These are phyloP conservation scores for Guyanaporus albipodus DNA, from an alignment of 768 basidiomycete species.

Conservation along the genomic window DNA sequence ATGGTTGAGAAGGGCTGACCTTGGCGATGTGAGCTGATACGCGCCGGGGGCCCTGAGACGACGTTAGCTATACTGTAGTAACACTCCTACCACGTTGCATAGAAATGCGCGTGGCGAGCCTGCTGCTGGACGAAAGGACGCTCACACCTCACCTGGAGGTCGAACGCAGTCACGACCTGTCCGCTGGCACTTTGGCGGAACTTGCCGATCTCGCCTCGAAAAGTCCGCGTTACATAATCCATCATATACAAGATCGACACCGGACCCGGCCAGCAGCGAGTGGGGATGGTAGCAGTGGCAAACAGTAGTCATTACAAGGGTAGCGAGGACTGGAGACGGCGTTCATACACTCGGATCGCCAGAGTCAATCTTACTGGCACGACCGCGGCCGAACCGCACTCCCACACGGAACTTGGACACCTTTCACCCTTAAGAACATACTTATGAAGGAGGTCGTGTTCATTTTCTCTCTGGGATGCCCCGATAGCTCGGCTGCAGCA, in stretches of 20 bases:
- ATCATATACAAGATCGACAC: slow-evolving; percentile 22
- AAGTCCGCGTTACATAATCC: slow-evolving; percentile 20
- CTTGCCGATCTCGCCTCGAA: slow-evolving; percentile 11
- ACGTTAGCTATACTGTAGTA: too few species aligned
- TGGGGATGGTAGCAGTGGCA: slow-evolving; percentile 5
- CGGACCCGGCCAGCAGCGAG: background rate
- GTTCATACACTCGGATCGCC: too few species aligned
- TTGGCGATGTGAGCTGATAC: slow-evolving; percentile 26
- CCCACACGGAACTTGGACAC: too few species aligned
- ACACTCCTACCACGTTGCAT: slow-evolving; percentile 21
- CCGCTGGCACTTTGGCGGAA: slow-evolving; percentile 16
- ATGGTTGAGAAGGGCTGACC: slow-evolving; percentile 16
- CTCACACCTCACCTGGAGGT: too few species aligned
- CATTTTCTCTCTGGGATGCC: too few species aligned
- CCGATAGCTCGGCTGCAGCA: too few species aligned
- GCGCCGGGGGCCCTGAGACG: slow-evolving; percentile 24
- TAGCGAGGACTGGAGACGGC: too few species aligned
- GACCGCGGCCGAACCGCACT: background rate
- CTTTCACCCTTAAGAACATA: too few species aligned
- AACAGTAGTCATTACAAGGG: background rate
- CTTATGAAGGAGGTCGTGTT: slow-evolving; percentile 2
- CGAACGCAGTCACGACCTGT: too few species aligned
- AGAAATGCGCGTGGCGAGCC: slow-evolving; percentile 11
- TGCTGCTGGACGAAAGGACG: too few species aligned
- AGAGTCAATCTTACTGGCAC: too few species aligned